Percentiles rank a stretch among this genome's conserved stretches.
Conservation (phyloP, 129 eudicot genomes). For the Tanacetum coccineum region DNA sequence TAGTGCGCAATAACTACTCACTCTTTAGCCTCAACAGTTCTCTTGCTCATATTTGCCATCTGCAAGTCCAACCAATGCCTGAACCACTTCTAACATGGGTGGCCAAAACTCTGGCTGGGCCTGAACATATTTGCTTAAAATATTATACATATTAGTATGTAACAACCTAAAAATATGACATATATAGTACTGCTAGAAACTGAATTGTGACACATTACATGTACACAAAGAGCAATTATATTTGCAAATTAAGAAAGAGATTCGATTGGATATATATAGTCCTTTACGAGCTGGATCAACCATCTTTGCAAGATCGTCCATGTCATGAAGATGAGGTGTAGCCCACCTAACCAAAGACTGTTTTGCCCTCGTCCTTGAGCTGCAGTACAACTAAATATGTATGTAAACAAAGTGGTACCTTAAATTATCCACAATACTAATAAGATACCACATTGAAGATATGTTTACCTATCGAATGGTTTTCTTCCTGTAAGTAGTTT, state of each 20-base stretch:
- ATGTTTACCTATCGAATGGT: too few relatives aligned
- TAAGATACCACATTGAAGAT: too few relatives aligned
- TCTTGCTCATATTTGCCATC: constrained; percentile 48
- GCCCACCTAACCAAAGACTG: too few relatives aligned
- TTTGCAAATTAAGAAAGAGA: constrained; percentile 75
- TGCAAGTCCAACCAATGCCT: constrained; percentile 52
- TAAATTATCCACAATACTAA: too few relatives aligned
- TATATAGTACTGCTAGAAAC: background rate
- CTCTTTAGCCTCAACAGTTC: too few relatives aligned
- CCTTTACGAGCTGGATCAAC: constrained; percentile 76
- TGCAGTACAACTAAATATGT: too few relatives aligned
- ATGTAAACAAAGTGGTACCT: too few relatives aligned
- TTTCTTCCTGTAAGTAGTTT: too few relatives aligned
- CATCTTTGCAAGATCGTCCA: constrained; percentile 69
- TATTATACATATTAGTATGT: background rate
- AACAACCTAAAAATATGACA: background rate
- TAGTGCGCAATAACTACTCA: too few relatives aligned
- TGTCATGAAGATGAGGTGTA: too few relatives aligned
- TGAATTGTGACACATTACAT: constrained; percentile 22
- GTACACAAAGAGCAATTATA: constrained; percentile 58
- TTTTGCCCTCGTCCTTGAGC: too few relatives aligned
- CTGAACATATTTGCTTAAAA: constrained; percentile 20
- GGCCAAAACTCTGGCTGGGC: constrained; percentile 68
- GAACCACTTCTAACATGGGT: constrained; percentile 66
- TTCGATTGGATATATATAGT: constrained; percentile 63